Conservation (phyloP, 129 eudicot species). For the Flaveria sonorensis region DNA sequence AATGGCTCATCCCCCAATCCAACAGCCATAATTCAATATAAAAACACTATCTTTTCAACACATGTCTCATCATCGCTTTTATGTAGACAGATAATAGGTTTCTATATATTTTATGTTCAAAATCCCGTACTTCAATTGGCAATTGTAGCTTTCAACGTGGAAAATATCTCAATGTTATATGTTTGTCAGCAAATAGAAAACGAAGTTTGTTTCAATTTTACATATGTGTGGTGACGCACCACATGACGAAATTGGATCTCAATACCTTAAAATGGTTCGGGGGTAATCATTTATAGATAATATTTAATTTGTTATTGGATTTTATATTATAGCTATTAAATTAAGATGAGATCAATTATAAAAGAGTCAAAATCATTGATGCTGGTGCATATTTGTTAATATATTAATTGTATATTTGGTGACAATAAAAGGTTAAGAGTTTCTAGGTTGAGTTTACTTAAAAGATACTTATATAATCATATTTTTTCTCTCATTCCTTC, state of each 20-base stretch:
- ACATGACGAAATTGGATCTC: conserved; percentile 13
- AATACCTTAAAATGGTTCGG: neutral
- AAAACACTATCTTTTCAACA: too few relatives aligned
- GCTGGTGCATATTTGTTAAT: too few relatives aligned
- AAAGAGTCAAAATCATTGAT: too few relatives aligned
- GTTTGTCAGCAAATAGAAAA: neutral
- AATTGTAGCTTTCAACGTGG: neutral
- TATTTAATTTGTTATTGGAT: neutral
- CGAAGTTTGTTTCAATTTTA: neutral
- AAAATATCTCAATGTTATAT: neutral
- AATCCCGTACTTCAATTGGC: neutral
- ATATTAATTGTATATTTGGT: too few relatives aligned
- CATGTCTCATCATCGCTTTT: too few relatives aligned
- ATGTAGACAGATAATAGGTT: too few relatives aligned
- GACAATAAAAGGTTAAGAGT: too few relatives aligned
- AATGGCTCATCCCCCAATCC: too few relatives aligned
- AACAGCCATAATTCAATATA: too few relatives aligned
- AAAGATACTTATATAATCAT: too few relatives aligned
- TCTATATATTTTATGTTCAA: neutral
- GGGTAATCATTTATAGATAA: neutral
- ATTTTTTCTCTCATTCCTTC: too few relatives aligned
- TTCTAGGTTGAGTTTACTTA: too few relatives aligned
- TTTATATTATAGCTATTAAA: neutral
- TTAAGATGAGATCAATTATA: neutral
- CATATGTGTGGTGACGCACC: conserved; percentile 1